phyloP scores from a whole-genome alignment of 164 flowering plant species.

The Macadamia tetraphylla region DNA sequence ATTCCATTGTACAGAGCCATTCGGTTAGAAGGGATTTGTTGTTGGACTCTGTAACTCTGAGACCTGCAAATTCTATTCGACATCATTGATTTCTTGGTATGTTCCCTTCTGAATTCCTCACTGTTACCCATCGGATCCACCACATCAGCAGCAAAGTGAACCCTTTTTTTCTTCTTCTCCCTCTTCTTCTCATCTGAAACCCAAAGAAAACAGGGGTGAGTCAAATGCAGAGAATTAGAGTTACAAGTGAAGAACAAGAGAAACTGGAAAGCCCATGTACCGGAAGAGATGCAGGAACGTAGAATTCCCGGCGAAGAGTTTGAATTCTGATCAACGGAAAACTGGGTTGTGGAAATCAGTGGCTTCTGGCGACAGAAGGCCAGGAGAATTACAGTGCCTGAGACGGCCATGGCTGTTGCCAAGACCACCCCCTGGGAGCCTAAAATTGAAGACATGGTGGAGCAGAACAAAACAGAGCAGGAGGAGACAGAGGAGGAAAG shows the following conservation, averaged over 20 bases:
- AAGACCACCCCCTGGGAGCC: slow-evolving; percentile 55
- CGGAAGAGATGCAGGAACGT: slow-evolving; percentile 45
- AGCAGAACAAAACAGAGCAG: background rate
- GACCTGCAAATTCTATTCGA: background rate
- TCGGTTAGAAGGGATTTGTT: slow-evolving; percentile 58
- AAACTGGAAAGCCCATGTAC: slow-evolving; percentile 13
- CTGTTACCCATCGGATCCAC: slow-evolving; percentile 54
- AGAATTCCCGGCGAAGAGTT: slow-evolving; percentile 13
- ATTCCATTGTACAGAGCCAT: slow-evolving; percentile 68
- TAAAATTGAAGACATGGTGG: slow-evolving; percentile 44
- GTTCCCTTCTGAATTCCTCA: slow-evolving; percentile 34
- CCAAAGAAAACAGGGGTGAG: background rate
- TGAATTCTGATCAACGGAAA: slow-evolving; percentile 7
- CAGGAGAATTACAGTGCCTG: slow-evolving; percentile 58
- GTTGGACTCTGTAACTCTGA: background rate
- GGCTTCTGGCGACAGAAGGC: slow-evolving; percentile 32
- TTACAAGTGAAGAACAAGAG: background rate
- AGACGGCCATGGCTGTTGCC: slow-evolving; percentile 76
- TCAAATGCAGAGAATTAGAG: background rate
- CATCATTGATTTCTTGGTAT: background rate
- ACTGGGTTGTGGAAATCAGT: slow-evolving; percentile 1
- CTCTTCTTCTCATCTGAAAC: slow-evolving; percentile 27
- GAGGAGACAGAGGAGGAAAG: background rate
- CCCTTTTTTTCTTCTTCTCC: slow-evolving; percentile 57
- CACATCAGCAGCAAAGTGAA: slow-evolving; percentile 71